Conservation (phyloP, 2,329 filamentous ascomycete species). For the Phyllosticta citriasiana region DNA sequence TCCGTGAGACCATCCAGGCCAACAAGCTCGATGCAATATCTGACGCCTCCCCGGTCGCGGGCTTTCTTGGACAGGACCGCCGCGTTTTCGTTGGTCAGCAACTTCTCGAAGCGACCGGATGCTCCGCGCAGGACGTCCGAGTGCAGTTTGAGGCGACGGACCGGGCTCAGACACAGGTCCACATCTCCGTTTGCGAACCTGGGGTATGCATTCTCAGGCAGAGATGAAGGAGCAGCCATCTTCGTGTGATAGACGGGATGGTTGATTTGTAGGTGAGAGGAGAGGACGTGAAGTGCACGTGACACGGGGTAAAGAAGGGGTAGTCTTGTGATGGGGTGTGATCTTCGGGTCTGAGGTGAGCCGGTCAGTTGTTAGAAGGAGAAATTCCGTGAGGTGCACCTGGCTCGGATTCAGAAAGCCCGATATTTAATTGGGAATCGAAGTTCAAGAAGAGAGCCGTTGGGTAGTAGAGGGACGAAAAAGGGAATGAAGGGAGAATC, state of each 20-base stretch:
- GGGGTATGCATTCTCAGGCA: background rate
- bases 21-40: constrained; percentile 24
- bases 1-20: constrained; percentile 17
- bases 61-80: constrained; percentile 19
- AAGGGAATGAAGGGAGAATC: too few relatives aligned
- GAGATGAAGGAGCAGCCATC: background rate
- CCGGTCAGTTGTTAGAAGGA: too few relatives aligned
- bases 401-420: too few relatives aligned
- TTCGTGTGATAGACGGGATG: background rate
- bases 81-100: constrained; percentile 23
- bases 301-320: too few relatives aligned
- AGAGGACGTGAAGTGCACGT: too few relatives aligned
- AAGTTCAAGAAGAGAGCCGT: too few relatives aligned
- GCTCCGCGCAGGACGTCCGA: constrained; percentile 24
- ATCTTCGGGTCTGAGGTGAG: too few relatives aligned
- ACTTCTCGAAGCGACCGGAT: constrained; percentile 18
- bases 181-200: constrained; percentile 3
- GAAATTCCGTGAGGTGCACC: too few relatives aligned
- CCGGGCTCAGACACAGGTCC: constrained; percentile 19
- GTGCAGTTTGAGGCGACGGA: constrained; percentile 24
- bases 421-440: too few relatives aligned
- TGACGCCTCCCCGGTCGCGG: constrained; percentile 17
- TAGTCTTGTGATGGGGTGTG: too few relatives aligned
- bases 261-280: too few relatives aligned
- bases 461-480: too few relatives aligned